phyloP scores from a whole-genome alignment of 257 asterid species.

The Petrea volubilis region DNA sequence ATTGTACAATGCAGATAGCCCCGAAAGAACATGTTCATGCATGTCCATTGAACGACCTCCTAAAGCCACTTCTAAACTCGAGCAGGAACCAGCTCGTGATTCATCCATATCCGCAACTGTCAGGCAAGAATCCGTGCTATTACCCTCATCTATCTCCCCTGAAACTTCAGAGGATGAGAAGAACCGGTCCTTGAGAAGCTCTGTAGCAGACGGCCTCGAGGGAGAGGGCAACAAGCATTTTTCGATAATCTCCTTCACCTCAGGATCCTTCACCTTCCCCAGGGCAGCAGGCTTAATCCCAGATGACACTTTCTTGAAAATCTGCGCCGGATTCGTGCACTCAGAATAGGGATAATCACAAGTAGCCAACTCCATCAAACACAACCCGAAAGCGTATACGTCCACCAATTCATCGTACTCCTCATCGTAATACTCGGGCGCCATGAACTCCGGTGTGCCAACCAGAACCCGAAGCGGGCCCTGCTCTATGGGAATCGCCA shows the following conservation, averaged over 20 bases:
- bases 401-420: conserved; percentile 49
- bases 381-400: conserved; percentile 54
- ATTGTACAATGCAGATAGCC: conserved; percentile 20
- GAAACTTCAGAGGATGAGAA: conserved; percentile 21
- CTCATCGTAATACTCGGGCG: conserved; percentile 47
- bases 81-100: background rate
- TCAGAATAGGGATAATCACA: conserved; percentile 41
- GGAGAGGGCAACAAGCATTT: conserved; percentile 45
- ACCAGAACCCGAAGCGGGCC: background rate
- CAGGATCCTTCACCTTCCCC: conserved; percentile 31
- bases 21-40: conserved; percentile 9
- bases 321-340: conserved; percentile 38
- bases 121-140: background rate
- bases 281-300: conserved; percentile 42
- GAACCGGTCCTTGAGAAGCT: conserved; percentile 52
- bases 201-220: conserved; percentile 46
- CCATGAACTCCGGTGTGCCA: conserved; percentile 54
- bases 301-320: conserved; percentile 37
- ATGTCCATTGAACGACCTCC: background rate
- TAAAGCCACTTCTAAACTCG: conserved; percentile 9
- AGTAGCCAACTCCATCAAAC: conserved; percentile 47
- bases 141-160: background rate
- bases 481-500: conserved; percentile 23
- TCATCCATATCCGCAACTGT: background rate
- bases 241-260: conserved; percentile 40